phyloP scores from a whole-genome alignment of 495 filamentous ascomycete genomes.

The Oidiodendron maius region DNA sequence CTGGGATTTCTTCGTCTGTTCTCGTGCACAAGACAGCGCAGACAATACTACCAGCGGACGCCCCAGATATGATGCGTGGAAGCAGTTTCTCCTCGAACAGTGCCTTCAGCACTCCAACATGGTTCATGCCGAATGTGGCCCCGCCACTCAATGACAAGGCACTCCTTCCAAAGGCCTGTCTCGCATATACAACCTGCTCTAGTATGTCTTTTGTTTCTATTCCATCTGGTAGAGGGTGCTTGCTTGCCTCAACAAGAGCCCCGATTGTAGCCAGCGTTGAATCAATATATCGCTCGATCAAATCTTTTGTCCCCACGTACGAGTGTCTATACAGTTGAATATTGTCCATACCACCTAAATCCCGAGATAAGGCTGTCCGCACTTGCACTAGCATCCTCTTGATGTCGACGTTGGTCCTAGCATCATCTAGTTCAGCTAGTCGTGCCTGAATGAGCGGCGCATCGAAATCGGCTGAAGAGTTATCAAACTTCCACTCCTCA shows the following conservation, averaged over 20 bases:
- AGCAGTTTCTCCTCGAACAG: constrained; percentile 71
- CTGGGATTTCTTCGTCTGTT: constrained; percentile 78
- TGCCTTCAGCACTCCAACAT: constrained; percentile 88
- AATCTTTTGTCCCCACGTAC: constrained; percentile 76
- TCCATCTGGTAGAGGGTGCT: constrained; percentile 37
- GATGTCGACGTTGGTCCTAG: constrained; percentile 68
- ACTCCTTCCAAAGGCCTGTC: constrained; percentile 85
- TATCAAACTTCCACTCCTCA: constrained; percentile 68
- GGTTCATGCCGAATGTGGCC: constrained; percentile 92
- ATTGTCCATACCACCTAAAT: constrained; percentile 82
- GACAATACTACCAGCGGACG: constrained; percentile 92
- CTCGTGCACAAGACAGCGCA: constrained; percentile 78
- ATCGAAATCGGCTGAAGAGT: constrained; percentile 56
- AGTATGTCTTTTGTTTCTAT: constrained; percentile 61
- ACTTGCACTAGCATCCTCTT: constrained; percentile 72
- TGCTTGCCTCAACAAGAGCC: constrained; percentile 60
- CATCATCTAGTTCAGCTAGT: constrained; percentile 68
- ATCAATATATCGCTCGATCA: constrained; percentile 84
- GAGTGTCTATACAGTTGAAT: constrained; percentile 77
- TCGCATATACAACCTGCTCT: constrained; percentile 67
- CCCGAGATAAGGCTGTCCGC: constrained; percentile 72
- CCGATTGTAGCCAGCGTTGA: constrained; percentile 68
- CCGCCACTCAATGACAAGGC: constrained; percentile 85
- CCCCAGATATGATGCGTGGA: constrained; percentile 88
- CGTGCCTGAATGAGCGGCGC: constrained; percentile 59